Base-by-base conservation (phyloP, 441 rosid species). In the Populus hybrid region DNA sequence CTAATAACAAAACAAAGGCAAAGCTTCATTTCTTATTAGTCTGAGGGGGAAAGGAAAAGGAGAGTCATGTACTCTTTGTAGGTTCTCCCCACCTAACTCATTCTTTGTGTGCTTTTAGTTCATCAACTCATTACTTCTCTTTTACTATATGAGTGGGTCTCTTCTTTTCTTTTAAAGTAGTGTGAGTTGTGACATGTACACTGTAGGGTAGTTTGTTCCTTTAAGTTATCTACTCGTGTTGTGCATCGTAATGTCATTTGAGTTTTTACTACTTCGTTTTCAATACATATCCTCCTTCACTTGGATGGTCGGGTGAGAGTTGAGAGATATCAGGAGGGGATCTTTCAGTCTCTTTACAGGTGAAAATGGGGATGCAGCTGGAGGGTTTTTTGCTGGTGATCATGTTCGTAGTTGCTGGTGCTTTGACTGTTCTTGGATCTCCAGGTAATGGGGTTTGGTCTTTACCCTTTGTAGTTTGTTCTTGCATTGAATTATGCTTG, bases 351-450 rank as follows among this genome's bases (percentile, higher is more conserved):
- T 71, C 75, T 70, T 79, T 36, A 40, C 72, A 72, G 30, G 71
- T 42, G 75, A 79, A 50, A 90, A 88, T 85, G 88, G 85, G 80
- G 84, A 32, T 84, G 81, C 81, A 57, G 63, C 40, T 80, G 80
- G 75, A 53, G 61, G 61, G 79, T 76, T 35, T 85, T 75, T 24
- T 83, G 84, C 40, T 85, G 82, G 59, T 85, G 78, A 75, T 81
- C 36, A 10, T 81, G 20, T 78, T 72, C 50, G 21, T 80, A 50
- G 30, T 59, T 63, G 9, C 71, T 74, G 79, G 26, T 82, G 86
- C 79, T 71, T 61, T 81, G 59, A 70, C 81, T 42, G 80, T 80
- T 84, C 82, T 80, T 82, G 90, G 87, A 84, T 88, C 90, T 83
- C 80, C 92, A 81, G 94, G 94, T 90, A 86, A 84, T 72, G 79